Percentiles rank a stretch among this genome's conserved stretches.
phyloP scores from a whole-genome alignment of 495 filamentous ascomycete species.

The Penicillium antarcticum region DNA sequence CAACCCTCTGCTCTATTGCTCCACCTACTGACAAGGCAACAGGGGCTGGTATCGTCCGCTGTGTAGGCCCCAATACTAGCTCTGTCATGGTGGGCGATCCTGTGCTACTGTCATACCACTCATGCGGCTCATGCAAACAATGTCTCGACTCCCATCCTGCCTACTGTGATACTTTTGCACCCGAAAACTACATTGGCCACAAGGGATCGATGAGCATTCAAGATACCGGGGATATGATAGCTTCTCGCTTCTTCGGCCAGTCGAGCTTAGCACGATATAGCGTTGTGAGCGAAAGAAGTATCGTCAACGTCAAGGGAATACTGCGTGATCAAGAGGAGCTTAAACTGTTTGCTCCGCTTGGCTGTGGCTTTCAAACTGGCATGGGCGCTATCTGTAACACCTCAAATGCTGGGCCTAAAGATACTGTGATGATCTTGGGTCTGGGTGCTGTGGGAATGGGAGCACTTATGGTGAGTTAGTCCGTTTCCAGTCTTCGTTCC shows the following conservation, averaged over 20 bases:
- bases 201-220: conserved; percentile 2
- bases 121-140: conserved; percentile 31
- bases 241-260: conserved; percentile 38
- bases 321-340: conserved; percentile 21
- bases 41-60: conserved; percentile 41
- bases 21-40: not conserved
- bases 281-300: conserved; percentile 22
- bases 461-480: conserved; percentile 24
- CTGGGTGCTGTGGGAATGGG: conserved; percentile 37
- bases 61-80: conserved; percentile 36
- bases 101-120: conserved; percentile 42
- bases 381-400: conserved; percentile 33
- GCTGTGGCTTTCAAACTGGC: conserved; percentile 45
- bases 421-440: conserved; percentile 30
- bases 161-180: conserved; percentile 29
- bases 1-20: not conserved
- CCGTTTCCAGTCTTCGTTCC: not conserved
- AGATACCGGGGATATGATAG: not conserved
- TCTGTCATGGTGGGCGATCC: conserved; percentile 39
- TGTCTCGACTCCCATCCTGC: conserved; percentile 20
- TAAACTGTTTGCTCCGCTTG: conserved; percentile 36
- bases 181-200: conserved; percentile 31
- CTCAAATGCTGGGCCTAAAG: conserved; percentile 8
- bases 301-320: conserved; percentile 24
- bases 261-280: conserved; percentile 11